Percentiles rank a stretch among this genome's conserved stretches.
These are phyloP conservation scores for Leishmania mexicana DNA, from an alignment of 208 protist genomes.

Conservation along the genomic window DNA sequence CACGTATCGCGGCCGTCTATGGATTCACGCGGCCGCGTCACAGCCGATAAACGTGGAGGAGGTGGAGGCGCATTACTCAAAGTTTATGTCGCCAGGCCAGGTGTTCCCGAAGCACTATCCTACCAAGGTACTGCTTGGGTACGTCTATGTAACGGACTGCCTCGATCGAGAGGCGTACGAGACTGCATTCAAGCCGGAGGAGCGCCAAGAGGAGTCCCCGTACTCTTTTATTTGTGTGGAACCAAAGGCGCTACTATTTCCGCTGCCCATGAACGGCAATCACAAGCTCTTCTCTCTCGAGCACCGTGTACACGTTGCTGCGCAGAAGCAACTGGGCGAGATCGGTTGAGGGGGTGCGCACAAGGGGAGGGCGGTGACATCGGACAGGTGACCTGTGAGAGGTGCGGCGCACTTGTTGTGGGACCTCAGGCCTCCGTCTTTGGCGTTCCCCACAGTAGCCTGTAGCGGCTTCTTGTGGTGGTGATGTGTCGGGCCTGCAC, in stretches of 20 bases:
- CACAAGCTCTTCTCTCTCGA: slow-evolving; percentile 92
- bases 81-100: slow-evolving; percentile 47
- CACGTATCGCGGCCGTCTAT: slow-evolving; percentile 88
- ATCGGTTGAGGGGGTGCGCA: slow-evolving; percentile 11
- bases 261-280: slow-evolving; percentile 86
- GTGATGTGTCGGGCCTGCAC: not conserved
- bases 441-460: not conserved
- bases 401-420: not conserved
- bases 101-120: slow-evolving; percentile 91
- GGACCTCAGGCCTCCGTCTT: not conserved
- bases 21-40: slow-evolving; percentile 88
- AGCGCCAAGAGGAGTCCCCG: slow-evolving; percentile 82
- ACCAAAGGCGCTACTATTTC: slow-evolving; percentile 75
- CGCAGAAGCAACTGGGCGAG: slow-evolving; percentile 81
- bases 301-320: slow-evolving; percentile 66
- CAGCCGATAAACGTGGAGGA: slow-evolving; percentile 70
- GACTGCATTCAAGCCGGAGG: slow-evolving; percentile 41
- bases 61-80: slow-evolving; percentile 73
- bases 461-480: not conserved
- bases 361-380: not conserved
- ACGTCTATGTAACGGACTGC: slow-evolving; percentile 87
- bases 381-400: not conserved
- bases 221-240: slow-evolving; percentile 90
- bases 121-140: slow-evolving; percentile 87
- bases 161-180: slow-evolving; percentile 71